These are phyloP conservation scores for Suzukiozyma palmioleophila DNA, from an alignment of 1,139 yeast species.

Conservation along the genomic window DNA sequence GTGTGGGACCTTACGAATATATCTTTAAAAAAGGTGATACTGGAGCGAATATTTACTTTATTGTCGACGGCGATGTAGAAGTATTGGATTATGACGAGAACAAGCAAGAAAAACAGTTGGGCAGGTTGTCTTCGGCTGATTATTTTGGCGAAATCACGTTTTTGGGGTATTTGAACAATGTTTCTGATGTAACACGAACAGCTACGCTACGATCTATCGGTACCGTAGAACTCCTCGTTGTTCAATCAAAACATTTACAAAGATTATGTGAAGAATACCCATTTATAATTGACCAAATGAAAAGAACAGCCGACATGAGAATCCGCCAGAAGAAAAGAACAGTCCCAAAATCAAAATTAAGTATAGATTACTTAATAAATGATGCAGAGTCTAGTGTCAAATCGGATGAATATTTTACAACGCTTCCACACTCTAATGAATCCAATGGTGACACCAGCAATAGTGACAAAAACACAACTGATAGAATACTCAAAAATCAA, in stretches of 20 bases:
- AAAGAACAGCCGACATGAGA: conserved; percentile 54
- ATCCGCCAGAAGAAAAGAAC: conserved; percentile 14
- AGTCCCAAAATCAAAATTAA: conserved; percentile 6
- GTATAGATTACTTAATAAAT: conserved; percentile 19
- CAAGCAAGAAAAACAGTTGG: conserved; percentile 38
- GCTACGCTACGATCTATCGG: conserved; percentile 63
- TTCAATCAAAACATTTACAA: conserved; percentile 50
- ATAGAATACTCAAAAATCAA: neutral
- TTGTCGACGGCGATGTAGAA: conserved; percentile 67
- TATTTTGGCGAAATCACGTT: conserved; percentile 80
- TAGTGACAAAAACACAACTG: neutral
- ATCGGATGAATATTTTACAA: neutral
- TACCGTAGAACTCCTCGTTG: conserved; percentile 55
- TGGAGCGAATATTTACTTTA: conserved; percentile 62
- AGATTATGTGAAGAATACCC: conserved; percentile 56
- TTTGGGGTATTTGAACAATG: conserved; percentile 42
- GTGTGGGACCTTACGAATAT: conserved; percentile 52
- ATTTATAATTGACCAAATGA: conserved; percentile 53
- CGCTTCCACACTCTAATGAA: neutral
- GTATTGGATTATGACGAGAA: conserved; percentile 43
- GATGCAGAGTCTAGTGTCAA: conserved; percentile 3
- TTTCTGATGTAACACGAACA: conserved; percentile 34
- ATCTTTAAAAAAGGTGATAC: conserved; percentile 55
- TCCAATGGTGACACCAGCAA: neutral
- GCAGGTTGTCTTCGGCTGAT: conserved; percentile 57